Base-by-base conservation (phyloP, 2,329 filamentous ascomycete species). In the Arthrobotrys sinensis region DNA sequence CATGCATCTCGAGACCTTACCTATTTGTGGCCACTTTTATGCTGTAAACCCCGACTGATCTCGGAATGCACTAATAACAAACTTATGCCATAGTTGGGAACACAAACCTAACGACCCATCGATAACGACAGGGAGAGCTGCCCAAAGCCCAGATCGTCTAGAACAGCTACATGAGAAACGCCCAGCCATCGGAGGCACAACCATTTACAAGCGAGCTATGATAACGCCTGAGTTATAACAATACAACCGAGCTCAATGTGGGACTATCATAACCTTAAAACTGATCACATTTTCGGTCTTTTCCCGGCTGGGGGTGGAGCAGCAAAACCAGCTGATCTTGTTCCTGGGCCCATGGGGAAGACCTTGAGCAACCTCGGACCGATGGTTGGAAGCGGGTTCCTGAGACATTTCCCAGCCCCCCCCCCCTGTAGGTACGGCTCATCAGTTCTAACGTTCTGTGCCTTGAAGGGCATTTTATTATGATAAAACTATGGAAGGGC, bases 251-350 rank as follows among this genome's bases (percentile, higher is more conserved):
- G n/a, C 28, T 12, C 3, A 19, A 36, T 55, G 50, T 28, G 11
- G 16, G 50, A 3, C 12, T 55, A 55, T 16, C n/a, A n/a, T n/a
- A n/a, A n/a, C n/a, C n/a, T n/a, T 55, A 28, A 36, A 55, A 55
- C 14, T 10, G 1, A 36, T 36, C 50, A 55, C 28, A 55, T 16
- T n/a, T 16, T 34, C 4, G n/a, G 12, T 16, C 40, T 45, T 16
- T 55, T 14, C 4, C 14, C 28, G 28, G 5, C 14, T 36, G n/a
- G 28, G 24, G 12, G 50, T 53, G 28, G 50, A 55, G 28, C 6
- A 55, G n/a, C 3, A 36, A 16, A 55, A 16, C 12, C 14, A 53
- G 50, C 12, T 16, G 40, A 16, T 45, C 11, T n/a, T 7, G 11
- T 45, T 45, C 11, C 40, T 45, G 40, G n/a, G n/a, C n/a, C n/a